A percentile compares a stretch with the other conserved stretches of the same genome.
phyloP scores from a whole-genome alignment of 2,329 filamentous ascomycete species.

The Colletotrichum sp. region DNA sequence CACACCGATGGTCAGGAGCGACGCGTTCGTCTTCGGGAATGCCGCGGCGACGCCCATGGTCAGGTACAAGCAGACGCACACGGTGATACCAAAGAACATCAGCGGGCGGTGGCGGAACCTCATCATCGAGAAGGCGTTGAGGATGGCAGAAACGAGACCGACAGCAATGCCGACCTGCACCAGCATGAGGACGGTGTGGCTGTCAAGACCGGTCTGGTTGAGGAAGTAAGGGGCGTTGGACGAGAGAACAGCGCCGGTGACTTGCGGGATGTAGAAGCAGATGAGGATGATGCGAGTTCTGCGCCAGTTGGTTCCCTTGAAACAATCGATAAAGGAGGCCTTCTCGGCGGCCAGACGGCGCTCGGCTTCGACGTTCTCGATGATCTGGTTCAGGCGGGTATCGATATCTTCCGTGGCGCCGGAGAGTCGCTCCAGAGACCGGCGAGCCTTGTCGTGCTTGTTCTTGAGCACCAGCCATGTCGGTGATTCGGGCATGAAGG shows the following conservation, averaged over 20 bases:
- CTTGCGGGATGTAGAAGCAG: slow-evolving; percentile 23
- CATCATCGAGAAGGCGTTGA: slow-evolving; percentile 27
- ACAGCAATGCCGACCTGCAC: slow-evolving; percentile 24
- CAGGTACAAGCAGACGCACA: slow-evolving; percentile 23
- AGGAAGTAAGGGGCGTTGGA: slow-evolving; percentile 29
- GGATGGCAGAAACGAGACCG: slow-evolving; percentile 21
- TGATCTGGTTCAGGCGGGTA: slow-evolving; percentile 40
- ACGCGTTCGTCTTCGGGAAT: slow-evolving; percentile 15
- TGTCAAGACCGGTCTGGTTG: slow-evolving; percentile 24
- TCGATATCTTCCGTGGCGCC: slow-evolving; percentile 32
- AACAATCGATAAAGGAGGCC: slow-evolving; percentile 37
- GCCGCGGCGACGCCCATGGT: slow-evolving; percentile 26
- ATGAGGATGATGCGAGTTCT: slow-evolving; percentile 31
- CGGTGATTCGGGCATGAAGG: slow-evolving; percentile 43
- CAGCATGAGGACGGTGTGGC: slow-evolving; percentile 23
- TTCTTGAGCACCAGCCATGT: slow-evolving; percentile 41
- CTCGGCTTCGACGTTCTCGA: slow-evolving; percentile 41
- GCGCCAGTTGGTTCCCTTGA: slow-evolving; percentile 35
- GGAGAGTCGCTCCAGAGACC: slow-evolving; percentile 31
- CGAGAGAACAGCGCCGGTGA: slow-evolving; percentile 22
- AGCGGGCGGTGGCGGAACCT: slow-evolving; percentile 24
- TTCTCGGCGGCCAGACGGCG: slow-evolving; percentile 21
- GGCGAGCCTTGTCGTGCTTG: slow-evolving; percentile 31
- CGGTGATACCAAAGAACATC: slow-evolving; percentile 23
- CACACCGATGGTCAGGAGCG: slow-evolving; percentile 23